Conservation (phyloP, 805 yeast species). For the Kodamaea kaohsiungensis region DNA sequence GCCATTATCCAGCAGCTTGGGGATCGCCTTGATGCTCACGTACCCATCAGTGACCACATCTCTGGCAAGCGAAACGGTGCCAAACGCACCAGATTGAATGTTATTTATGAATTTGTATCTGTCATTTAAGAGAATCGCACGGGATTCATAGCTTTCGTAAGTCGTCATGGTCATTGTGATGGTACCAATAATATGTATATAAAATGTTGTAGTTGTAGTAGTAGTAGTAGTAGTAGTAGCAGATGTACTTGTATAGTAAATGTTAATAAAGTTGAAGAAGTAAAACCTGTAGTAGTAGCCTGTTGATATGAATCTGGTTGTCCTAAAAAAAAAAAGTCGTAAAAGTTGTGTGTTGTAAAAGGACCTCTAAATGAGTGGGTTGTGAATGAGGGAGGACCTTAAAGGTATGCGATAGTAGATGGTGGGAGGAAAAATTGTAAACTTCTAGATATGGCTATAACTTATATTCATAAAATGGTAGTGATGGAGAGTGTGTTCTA, state of each 20-base stretch:
- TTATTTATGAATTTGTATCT: conserved; percentile 45
- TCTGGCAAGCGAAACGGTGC: conserved; percentile 55
- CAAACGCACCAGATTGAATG: conserved; percentile 62
- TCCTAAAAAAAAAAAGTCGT: neutral
- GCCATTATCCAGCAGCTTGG: conserved; percentile 40
- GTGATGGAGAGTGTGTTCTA: neutral
- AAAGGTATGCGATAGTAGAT: neutral
- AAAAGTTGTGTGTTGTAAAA: neutral
- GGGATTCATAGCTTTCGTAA: conserved; percentile 43
- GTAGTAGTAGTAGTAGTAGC: neutral
- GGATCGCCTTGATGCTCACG: conserved; percentile 59
- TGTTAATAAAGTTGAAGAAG: conserved; percentile 1
- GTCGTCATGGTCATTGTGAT: conserved; percentile 7
- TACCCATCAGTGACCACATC: conserved; percentile 30
- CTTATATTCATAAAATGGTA: conserved; percentile 1
- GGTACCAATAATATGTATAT: neutral
- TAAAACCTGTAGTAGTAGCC: neutral
- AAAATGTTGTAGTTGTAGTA: neutral
- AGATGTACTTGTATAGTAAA: neutral
- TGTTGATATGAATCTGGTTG: neutral
- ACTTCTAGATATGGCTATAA: neutral
- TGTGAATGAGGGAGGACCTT: neutral
- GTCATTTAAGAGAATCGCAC: conserved; percentile 30
- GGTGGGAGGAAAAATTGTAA: neutral
- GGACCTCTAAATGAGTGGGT: neutral